These are phyloP conservation scores for Boletus reticulatus DNA, from an alignment of 768 basidiomycete species.

Conservation along the genomic window DNA sequence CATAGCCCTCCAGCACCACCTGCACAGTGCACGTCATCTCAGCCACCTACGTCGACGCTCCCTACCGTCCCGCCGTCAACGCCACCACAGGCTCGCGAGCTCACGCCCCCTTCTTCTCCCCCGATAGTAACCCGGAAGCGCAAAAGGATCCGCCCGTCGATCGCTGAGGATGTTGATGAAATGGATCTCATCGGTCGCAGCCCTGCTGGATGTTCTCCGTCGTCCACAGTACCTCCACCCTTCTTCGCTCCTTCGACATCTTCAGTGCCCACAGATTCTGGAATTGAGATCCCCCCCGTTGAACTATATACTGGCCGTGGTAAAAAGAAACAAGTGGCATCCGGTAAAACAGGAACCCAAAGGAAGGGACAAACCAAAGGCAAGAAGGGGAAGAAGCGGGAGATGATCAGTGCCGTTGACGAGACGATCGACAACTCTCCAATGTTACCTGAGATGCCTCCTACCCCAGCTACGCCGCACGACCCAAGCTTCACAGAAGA, in stretches of 20 bases:
- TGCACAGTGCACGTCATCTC: constrained; percentile 25
- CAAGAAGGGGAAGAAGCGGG: constrained; percentile 31
- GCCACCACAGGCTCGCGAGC: constrained; percentile 21
- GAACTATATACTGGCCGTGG: constrained; percentile 2
- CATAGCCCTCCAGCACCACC: constrained; percentile 32
- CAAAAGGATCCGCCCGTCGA: constrained; percentile 16
- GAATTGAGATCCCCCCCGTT: constrained; percentile 25
- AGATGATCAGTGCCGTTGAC: constrained; percentile 4
- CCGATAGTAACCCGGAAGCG: constrained; percentile 22
- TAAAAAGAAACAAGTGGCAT: constrained; percentile 9
- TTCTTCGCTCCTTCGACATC: constrained; percentile 50
- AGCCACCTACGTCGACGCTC: constrained; percentile 34
- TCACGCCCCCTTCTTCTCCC: constrained; percentile 27
- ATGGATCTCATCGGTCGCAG: constrained; percentile 9
- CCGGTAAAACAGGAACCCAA: constrained; percentile 24
- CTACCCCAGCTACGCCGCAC: not conserved
- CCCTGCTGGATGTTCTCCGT: not conserved
- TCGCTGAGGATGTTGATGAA: constrained; percentile 12
- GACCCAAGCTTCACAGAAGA: not conserved
- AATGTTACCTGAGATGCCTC: constrained; percentile 1
- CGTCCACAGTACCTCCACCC: constrained; percentile 35
- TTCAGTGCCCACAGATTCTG: constrained; percentile 23
- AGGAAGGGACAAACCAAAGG: constrained; percentile 18
- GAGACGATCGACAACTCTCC: constrained; percentile 5
- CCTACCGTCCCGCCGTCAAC: constrained; percentile 27